Evolutionary conservation across 2,329 filamentous ascomycete species (phyloP).

Genomic region (Colletotrichum karsti): DNA sequence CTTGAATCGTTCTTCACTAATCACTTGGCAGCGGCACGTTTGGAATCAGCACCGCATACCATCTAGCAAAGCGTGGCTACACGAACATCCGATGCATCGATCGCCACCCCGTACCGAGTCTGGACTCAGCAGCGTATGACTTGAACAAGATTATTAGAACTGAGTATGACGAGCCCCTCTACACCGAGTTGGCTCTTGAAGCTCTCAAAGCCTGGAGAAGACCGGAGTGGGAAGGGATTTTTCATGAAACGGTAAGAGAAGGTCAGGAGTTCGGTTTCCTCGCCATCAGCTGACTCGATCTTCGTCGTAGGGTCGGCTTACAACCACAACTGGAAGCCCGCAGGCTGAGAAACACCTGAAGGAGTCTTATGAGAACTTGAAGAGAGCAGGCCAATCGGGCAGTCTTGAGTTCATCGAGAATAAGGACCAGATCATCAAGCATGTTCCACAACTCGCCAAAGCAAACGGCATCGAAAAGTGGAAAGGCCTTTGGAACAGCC

Average conservation of each 20-base stretch:
- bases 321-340: constrained; percentile 19
- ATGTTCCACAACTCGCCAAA: constrained; percentile 11
- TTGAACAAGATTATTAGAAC: constrained; percentile 27
- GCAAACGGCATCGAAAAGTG: constrained; percentile 16
- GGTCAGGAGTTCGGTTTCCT: neutral
- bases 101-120: constrained; percentile 19
- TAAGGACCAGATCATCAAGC: constrained; percentile 16
- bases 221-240: constrained; percentile 21
- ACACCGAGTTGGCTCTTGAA: constrained; percentile 5
- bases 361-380: constrained; percentile 23
- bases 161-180: constrained; percentile 22
- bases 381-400: neutral
- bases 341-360: constrained; percentile 22
- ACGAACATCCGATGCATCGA: constrained; percentile 28
- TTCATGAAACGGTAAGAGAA: constrained; percentile 28
- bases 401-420: constrained; percentile 10
- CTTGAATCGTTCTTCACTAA: neutral
- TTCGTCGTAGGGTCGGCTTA: constrained; percentile 21
- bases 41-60: constrained; percentile 22
- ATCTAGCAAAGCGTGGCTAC: constrained; percentile 29
- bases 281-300: neutral
- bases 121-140: constrained; percentile 29
- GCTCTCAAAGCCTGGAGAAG: constrained; percentile 26
- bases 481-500: constrained; percentile 25
- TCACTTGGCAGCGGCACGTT: constrained; percentile 9